phyloP scores from a whole-genome alignment of 2,329 filamentous ascomycete species.

The Geosmithia flava region DNA sequence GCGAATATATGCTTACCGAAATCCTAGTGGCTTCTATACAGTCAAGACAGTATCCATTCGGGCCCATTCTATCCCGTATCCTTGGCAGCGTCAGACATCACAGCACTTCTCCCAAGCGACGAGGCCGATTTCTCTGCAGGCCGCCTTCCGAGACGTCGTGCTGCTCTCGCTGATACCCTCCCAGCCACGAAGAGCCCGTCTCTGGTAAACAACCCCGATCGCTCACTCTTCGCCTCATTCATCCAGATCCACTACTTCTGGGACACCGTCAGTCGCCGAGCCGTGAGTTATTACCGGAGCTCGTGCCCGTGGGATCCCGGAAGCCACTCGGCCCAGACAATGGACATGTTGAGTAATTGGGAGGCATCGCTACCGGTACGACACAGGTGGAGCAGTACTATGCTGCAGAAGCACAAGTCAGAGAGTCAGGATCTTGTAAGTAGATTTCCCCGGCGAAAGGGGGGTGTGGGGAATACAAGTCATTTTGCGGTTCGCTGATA shows the following conservation, averaged over 20 bases:
- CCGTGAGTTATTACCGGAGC: constrained; percentile 29
- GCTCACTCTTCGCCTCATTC: constrained; percentile 41
- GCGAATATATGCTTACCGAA: background rate
- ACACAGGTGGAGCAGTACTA: constrained; percentile 31
- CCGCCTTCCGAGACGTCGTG: constrained; percentile 32
- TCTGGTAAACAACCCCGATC: constrained; percentile 26
- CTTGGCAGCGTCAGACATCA: constrained; percentile 39
- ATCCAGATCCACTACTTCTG: constrained; percentile 43
- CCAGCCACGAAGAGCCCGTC: constrained; percentile 32
- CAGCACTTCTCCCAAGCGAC: constrained; percentile 37
- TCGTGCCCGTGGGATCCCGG: constrained; percentile 30
- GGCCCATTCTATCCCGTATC: constrained; percentile 37
- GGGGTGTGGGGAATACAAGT: too few relatives aligned
- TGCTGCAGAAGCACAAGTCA: constrained; percentile 31
- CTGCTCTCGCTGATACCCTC: constrained; percentile 39
- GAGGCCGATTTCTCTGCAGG: constrained; percentile 38
- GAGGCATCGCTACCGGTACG: constrained; percentile 32
- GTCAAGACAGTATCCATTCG: constrained; percentile 44
- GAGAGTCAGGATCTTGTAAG: constrained; percentile 36
- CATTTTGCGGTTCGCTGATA: constrained; percentile 2
- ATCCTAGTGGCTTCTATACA: constrained; percentile 45
- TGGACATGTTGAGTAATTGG: constrained; percentile 30
- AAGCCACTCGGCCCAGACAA: constrained; percentile 34
- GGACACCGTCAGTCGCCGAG: constrained; percentile 36
- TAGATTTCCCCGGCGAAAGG: background rate